These are phyloP conservation scores for Bruguiera parviflora DNA, from an alignment of 345 rosid genomes.

Conservation along the genomic window DNA sequence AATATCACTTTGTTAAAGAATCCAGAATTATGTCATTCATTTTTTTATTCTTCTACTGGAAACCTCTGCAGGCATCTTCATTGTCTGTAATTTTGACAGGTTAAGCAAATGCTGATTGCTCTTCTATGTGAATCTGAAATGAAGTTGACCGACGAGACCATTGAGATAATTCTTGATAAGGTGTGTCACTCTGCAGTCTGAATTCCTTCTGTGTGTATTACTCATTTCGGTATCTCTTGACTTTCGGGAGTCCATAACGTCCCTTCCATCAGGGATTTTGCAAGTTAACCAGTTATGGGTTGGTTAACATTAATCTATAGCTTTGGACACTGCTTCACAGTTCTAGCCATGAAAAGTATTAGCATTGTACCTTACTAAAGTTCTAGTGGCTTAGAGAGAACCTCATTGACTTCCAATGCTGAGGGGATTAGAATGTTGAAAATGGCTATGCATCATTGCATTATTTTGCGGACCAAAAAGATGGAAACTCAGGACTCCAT, in stretches of 20 bases:
- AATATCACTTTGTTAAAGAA: background rate
- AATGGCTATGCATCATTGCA: too few species aligned
- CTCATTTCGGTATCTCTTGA: background rate
- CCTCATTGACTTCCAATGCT: too few species aligned
- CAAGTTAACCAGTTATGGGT: too few species aligned
- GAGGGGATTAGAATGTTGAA: too few species aligned
- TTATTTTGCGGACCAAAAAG: too few species aligned
- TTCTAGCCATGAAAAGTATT: too few species aligned
- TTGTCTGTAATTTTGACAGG: conserved; percentile 54
- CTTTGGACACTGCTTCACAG: too few species aligned
- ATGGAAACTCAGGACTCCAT: too few species aligned
- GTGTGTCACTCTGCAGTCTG: conserved; percentile 23
- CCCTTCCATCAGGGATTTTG: too few species aligned
- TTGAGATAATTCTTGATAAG: conserved; percentile 93
- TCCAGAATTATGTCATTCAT: conserved; percentile 1
- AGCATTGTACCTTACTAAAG: too few species aligned
- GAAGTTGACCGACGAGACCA: conserved; percentile 95
- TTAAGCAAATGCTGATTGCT: conserved; percentile 96
- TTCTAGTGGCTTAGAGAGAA: too few species aligned
- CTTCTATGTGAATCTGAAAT: conserved; percentile 94
- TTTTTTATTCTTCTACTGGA: conserved; percentile 12
- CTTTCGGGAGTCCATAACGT: background rate
- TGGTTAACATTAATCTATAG: too few species aligned
- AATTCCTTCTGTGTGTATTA: background rate
- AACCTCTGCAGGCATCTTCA: conserved; percentile 25